These are phyloP conservation scores for Talaromyces sp. DNA, from an alignment of 2,329 filamentous ascomycete genomes.

Conservation along the genomic window DNA sequence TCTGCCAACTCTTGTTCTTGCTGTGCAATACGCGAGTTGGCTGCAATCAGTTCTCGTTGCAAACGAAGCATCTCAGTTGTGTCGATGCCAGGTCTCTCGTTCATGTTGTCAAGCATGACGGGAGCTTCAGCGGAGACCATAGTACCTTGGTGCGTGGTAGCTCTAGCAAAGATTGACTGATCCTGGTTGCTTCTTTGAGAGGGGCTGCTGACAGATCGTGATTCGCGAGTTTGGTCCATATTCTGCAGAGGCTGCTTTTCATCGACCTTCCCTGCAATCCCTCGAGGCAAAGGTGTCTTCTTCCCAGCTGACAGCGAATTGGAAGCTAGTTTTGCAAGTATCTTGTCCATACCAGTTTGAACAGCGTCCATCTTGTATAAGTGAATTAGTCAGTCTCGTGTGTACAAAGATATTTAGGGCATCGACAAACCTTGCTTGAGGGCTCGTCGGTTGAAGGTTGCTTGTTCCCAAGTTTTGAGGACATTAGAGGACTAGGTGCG, in stretches of 20 bases:
- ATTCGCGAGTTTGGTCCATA: constrained; percentile 57
- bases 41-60: constrained; percentile 55
- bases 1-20: constrained; percentile 62
- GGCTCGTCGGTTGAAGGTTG: constrained; percentile 27
- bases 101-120: not conserved
- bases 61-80: constrained; percentile 54
- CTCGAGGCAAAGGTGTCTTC: constrained; percentile 23
- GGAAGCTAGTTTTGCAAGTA: constrained; percentile 42
- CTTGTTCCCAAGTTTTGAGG: constrained; percentile 34
- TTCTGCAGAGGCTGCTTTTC: constrained; percentile 61
- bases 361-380: constrained; percentile 48
- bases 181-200: constrained; percentile 21
- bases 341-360: constrained; percentile 60
- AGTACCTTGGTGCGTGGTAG: constrained; percentile 21
- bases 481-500: constrained; percentile 32
- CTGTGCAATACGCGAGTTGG: constrained; percentile 56
- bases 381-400: constrained; percentile 28
- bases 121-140: constrained; percentile 2
- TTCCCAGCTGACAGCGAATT: constrained; percentile 27
- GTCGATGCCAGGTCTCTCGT: constrained; percentile 29
- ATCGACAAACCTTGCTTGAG: constrained; percentile 36
- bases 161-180: constrained; percentile 11
- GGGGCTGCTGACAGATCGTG: constrained; percentile 32
- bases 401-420: not conserved
- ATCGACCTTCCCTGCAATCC: constrained; percentile 65